phyloP scores from a whole-genome alignment of 768 basidiomycete genomes.

The Rhodotorula kratochvilovae region DNA sequence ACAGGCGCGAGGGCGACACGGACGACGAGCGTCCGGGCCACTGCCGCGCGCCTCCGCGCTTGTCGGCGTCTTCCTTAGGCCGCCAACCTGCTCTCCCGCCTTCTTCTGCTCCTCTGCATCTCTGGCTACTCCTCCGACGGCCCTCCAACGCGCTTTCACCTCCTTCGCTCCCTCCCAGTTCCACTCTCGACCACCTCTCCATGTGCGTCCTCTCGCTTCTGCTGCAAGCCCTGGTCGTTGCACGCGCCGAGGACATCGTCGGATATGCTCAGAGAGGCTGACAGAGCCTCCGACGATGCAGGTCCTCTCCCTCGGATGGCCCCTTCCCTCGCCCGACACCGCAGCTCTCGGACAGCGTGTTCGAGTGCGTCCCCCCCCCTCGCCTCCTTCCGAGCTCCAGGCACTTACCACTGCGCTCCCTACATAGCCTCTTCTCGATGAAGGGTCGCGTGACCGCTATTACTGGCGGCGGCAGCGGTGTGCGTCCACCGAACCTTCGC shows the following conservation, averaged over 20 bases:
- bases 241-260: too few relatives aligned
- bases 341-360: not conserved
- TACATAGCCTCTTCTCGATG: constrained; percentile 1
- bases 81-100: too few relatives aligned
- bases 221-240: too few relatives aligned
- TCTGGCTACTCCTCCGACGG: too few relatives aligned
- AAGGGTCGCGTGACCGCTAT: constrained; percentile 7
- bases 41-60: too few relatives aligned
- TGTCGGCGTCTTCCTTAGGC: too few relatives aligned
- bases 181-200: not conserved
- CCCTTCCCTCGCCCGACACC: not conserved
- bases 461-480: constrained; percentile 17
- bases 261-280: too few relatives aligned
- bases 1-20: too few relatives aligned
- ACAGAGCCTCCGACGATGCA: not conserved
- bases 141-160: not conserved
- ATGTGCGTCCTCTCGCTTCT: not conserved
- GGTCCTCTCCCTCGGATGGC: not conserved
- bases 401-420: not conserved
- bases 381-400: not conserved
- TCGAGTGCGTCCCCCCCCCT: not conserved
- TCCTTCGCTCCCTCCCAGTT: not conserved
- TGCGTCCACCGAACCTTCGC: too few relatives aligned
- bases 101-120: too few relatives aligned
- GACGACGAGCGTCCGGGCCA: too few relatives aligned